These are phyloP conservation scores for Lodderomyces jiufengensis DNA, from an alignment of 1,139 yeast genomes.

Conservation along the genomic window DNA sequence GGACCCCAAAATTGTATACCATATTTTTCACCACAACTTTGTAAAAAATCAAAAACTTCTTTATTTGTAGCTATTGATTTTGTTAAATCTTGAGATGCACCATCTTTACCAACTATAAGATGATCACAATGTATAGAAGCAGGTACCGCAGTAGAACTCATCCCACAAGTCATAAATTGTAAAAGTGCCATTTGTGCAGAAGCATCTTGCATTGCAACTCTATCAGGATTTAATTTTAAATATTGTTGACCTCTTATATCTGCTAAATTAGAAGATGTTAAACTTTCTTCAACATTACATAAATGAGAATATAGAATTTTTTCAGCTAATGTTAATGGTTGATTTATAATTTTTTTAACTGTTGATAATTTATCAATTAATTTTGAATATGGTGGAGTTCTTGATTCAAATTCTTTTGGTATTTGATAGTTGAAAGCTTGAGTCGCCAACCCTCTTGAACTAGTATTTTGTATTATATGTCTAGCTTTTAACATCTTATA, in stretches of 20 bases:
- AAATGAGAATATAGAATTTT: slow-evolving; percentile 90
- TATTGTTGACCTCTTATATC: slow-evolving; percentile 80
- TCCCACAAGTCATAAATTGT: slow-evolving; percentile 96
- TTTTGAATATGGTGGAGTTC: slow-evolving; percentile 86
- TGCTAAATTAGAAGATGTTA: slow-evolving; percentile 47
- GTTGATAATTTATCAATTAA: slow-evolving; percentile 57
- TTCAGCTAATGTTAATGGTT: slow-evolving; percentile 89
- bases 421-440: slow-evolving; percentile 33
- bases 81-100: slow-evolving; percentile 75
- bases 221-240: slow-evolving; percentile 89
- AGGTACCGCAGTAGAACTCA: slow-evolving; percentile 82
- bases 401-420: slow-evolving; percentile 58
- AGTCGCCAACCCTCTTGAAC: slow-evolving; percentile 27
- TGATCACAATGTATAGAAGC: slow-evolving; percentile 97
- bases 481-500: slow-evolving; percentile 1
- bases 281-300: slow-evolving; percentile 77
- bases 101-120: slow-evolving; percentile 91
- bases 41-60: slow-evolving; percentile 91
- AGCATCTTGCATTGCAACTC: slow-evolving; percentile 99
- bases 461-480: neutral
- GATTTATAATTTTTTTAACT: slow-evolving; percentile 62
- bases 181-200: slow-evolving; percentile 96
- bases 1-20: slow-evolving; percentile 99
- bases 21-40: slow-evolving; percentile 85
- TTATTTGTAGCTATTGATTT: slow-evolving; percentile 78